These are phyloP conservation scores for Metschnikowia drakensbergensis DNA, from an alignment of 805 yeast genomes.

Conservation along the genomic window DNA sequence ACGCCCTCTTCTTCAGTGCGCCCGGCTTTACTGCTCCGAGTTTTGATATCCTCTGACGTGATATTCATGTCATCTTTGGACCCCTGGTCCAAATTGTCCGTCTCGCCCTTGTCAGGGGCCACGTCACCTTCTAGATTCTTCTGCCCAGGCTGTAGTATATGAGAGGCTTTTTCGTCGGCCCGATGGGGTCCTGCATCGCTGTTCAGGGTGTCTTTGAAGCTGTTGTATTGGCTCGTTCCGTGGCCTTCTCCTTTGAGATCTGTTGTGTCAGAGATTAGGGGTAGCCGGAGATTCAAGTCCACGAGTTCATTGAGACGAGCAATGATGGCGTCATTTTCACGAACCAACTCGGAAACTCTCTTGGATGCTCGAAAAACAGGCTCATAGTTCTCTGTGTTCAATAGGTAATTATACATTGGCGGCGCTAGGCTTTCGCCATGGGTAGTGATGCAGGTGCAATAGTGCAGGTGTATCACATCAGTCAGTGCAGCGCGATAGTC, in stretches of 20 bases:
- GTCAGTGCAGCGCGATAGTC: neutral
- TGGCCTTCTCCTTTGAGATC: neutral
- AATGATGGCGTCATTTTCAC: constrained; percentile 24
- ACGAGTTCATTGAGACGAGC: constrained; percentile 20
- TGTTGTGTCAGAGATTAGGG: constrained; percentile 8
- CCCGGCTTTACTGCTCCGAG: neutral
- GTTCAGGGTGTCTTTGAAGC: neutral
- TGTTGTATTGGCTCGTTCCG: neutral
- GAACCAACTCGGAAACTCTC: constrained; percentile 19
- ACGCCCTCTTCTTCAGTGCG: neutral
- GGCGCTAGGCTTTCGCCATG: neutral
- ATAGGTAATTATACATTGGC: constrained; percentile 13
- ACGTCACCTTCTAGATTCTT: neutral
- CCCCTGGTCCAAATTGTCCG: neutral
- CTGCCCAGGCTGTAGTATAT: neutral
- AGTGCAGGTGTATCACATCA: neutral
- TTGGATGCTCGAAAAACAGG: constrained; percentile 26
- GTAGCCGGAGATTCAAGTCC: constrained; percentile 20
- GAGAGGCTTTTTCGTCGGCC: neutral
- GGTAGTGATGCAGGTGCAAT: neutral
- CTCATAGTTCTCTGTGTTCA: constrained; percentile 32
- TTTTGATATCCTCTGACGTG: neutral
- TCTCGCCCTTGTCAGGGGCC: neutral
- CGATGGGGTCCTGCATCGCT: neutral
- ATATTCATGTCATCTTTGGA: neutral